A percentile compares a stretch with the other conserved stretches of the same genome.
Evolutionary conservation across 352 stramenopile genomes (phyloP).

Genomic region (Phytophthora boehmeriae): DNA sequence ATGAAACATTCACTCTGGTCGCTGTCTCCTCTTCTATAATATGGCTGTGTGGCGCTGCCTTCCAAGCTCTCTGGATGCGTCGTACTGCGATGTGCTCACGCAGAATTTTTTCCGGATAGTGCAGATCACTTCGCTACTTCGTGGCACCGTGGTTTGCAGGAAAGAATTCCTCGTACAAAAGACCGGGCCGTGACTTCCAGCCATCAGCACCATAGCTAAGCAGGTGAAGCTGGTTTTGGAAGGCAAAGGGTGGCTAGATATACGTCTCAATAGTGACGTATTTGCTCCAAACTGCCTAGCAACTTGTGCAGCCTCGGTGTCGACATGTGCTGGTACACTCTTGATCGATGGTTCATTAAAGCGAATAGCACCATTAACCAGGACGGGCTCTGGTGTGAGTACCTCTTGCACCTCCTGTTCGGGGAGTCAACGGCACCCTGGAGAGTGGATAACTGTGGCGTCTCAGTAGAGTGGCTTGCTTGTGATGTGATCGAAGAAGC

Average conservation of each 20-base stretch:
- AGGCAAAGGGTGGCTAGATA: neutral
- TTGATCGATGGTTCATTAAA: neutral
- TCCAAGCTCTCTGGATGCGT: slow-evolving; percentile 39
- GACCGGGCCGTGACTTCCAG: slow-evolving; percentile 25
- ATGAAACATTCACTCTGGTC: neutral
- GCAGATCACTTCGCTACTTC: slow-evolving; percentile 9
- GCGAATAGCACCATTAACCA: neutral
- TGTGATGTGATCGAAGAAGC: neutral
- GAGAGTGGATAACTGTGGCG: neutral
- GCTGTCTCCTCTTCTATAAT: slow-evolving; percentile 3
- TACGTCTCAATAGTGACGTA: neutral
- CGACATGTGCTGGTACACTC: neutral
- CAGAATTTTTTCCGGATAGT: slow-evolving; percentile 8
- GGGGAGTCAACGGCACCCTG: neutral
- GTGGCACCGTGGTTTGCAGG: slow-evolving; percentile 4
- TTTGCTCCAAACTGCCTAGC: neutral
- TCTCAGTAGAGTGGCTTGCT: neutral
- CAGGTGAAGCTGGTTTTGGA: slow-evolving; percentile 41
- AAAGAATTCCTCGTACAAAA: slow-evolving; percentile 10
- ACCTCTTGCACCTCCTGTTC: neutral
- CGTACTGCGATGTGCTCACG: slow-evolving; percentile 23
- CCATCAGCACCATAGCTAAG: slow-evolving; percentile 47
- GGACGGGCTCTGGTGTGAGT: neutral
- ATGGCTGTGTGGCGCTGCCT: slow-evolving; percentile 10
- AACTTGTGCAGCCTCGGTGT: neutral